Evolutionary conservation across 2,329 filamentous ascomycete species (phyloP).

Genomic region (Didymella glomerata): DNA sequence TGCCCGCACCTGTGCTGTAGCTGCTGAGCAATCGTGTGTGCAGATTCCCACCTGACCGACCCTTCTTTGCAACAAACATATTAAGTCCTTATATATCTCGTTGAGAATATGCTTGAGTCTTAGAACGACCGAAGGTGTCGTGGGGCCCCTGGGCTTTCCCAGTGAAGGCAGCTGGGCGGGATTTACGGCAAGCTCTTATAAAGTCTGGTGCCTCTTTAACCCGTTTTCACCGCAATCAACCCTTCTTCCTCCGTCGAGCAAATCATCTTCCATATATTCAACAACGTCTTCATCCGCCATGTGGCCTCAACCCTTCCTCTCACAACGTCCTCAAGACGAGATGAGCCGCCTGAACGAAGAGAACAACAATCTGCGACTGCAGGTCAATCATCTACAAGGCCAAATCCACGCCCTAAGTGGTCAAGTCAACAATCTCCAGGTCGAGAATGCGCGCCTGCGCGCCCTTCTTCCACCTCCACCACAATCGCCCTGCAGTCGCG

Average conservation of each 20-base stretch:
- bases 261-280: not conserved
- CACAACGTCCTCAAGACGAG: not conserved
- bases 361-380: not conserved
- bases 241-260: not conserved
- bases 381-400: not conserved
- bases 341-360: not conserved
- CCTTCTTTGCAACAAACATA: not conserved
- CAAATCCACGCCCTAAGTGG: not conserved
- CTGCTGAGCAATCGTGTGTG: not conserved
- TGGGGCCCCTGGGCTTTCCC: not conserved
- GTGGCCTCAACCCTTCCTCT: not conserved
- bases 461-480: not conserved
- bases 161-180: constrained; percentile 5
- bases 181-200: not conserved
- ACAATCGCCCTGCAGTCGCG: not conserved
- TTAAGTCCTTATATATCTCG: not conserved
- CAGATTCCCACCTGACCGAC: not conserved
- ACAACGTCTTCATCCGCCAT: not conserved
- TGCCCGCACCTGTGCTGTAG: not conserved
- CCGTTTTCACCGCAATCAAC: not conserved
- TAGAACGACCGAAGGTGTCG: not conserved
- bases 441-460: not conserved
- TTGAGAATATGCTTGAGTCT: not conserved
- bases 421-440: not conserved
- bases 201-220: not conserved